Percentiles rank a stretch among this genome's conserved stretches.
These are phyloP conservation scores for Trametes versicolor DNA, from an alignment of 1,284 basidiomycete species.

Conservation along the genomic window DNA sequence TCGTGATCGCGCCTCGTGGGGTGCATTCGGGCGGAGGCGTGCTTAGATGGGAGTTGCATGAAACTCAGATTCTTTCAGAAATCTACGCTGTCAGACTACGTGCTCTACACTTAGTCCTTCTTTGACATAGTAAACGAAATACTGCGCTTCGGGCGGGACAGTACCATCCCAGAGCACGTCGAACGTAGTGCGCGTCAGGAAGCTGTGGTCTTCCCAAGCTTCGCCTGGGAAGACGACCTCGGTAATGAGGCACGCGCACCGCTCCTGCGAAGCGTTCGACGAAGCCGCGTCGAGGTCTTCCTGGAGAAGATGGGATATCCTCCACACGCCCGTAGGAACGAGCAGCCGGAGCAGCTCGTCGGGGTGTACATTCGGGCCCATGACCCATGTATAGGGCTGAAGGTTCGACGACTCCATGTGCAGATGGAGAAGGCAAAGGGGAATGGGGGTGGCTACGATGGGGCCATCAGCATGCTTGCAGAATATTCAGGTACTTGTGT, in stretches of 20 bases:
- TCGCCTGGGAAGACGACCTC: conserved; percentile 61
- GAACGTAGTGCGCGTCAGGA: conserved; percentile 48
- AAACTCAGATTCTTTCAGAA: too few relatives aligned
- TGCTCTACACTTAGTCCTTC: conserved; percentile 2
- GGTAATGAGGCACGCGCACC: conserved; percentile 55
- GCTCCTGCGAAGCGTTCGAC: conserved; percentile 34
- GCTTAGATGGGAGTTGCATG: too few relatives aligned
- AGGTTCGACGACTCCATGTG: too few relatives aligned
- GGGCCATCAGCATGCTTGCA: too few relatives aligned
- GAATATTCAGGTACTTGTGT: too few relatives aligned
- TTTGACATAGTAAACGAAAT: conserved; percentile 32
- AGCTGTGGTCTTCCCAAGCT: conserved; percentile 59
- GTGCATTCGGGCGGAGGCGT: too few relatives aligned
- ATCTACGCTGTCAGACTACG: background rate
- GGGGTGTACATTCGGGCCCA: conserved; percentile 50
- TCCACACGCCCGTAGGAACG: conserved; percentile 60
- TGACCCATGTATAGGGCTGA: conserved; percentile 38
- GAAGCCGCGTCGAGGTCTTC: conserved; percentile 46
- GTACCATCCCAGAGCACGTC: conserved; percentile 45
- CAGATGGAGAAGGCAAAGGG: too few relatives aligned
- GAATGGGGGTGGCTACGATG: too few relatives aligned
- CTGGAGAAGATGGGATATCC: conserved; percentile 55
- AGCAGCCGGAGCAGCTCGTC: conserved; percentile 56
- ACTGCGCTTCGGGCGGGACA: conserved; percentile 25
- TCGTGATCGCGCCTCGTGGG: conserved; percentile 1